Conservation (phyloP, 305 asterid species). For the Fraxinus albicans region DNA sequence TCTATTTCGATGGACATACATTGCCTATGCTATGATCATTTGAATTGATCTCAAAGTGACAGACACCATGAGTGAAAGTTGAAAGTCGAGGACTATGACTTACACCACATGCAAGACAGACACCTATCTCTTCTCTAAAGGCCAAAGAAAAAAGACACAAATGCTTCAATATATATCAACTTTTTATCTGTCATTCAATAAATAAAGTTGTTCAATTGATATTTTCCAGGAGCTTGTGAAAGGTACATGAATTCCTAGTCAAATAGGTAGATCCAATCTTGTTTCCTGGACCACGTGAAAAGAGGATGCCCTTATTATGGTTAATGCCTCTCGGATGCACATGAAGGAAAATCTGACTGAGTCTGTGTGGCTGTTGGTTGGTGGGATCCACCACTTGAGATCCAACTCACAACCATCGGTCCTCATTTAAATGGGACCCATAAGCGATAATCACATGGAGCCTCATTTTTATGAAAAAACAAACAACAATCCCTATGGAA, state of each 20-base stretch:
- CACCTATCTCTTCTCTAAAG: background rate
- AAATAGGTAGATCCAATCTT: slow-evolving; percentile 25
- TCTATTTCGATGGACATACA: background rate
- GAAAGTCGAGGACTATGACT: background rate
- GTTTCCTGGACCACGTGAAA: slow-evolving; percentile 17
- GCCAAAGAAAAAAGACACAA: background rate
- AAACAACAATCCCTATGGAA: slow-evolving; percentile 23
- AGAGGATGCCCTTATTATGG: slow-evolving; percentile 6
- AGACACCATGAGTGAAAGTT: background rate
- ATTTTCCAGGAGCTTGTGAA: background rate
- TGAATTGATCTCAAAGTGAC: background rate
- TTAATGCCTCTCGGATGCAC: slow-evolving; percentile 5
- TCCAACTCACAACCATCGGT: slow-evolving; percentile 50
- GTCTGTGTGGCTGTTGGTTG: background rate
- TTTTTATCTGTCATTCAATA: background rate
- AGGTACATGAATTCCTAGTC: slow-evolving; percentile 18
- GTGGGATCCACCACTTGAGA: slow-evolving; percentile 38
- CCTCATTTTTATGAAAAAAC: slow-evolving; percentile 21
- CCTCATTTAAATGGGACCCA: slow-evolving; percentile 45
- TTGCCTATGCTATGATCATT: background rate
- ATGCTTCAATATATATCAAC: background rate
- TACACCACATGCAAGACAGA: background rate
- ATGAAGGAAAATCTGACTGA: background rate
- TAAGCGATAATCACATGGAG: slow-evolving; percentile 2
- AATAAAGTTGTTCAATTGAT: background rate